Conservation (phyloP, 805 yeast species). For the Candida namnaoensis region DNA sequence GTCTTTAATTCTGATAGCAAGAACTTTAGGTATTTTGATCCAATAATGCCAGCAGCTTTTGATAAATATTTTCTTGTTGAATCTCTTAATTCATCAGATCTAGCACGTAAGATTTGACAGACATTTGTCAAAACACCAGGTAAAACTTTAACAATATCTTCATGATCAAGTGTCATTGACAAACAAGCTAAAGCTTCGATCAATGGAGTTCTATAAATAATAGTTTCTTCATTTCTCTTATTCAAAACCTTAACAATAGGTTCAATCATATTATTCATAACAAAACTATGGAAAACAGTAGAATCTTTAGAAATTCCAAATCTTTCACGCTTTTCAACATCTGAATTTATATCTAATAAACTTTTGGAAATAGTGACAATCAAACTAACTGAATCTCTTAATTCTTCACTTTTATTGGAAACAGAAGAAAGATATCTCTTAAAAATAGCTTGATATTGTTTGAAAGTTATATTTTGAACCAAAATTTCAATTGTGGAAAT, state of each 20-base stretch:
- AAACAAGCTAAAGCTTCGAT: constrained; percentile 73
- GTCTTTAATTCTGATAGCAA: constrained; percentile 69
- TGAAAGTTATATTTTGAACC: constrained; percentile 57
- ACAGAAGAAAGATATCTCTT: constrained; percentile 53
- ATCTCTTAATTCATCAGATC: constrained; percentile 84
- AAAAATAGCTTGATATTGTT: constrained; percentile 69
- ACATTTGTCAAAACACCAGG: constrained; percentile 80
- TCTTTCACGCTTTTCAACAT: constrained; percentile 8
- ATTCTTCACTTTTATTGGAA: constrained; percentile 34
- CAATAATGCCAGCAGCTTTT: constrained; percentile 54
- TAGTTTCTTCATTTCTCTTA: constrained; percentile 70
- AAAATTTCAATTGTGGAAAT: constrained; percentile 52
- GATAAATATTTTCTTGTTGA: constrained; percentile 71
- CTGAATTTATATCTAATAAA: constrained; percentile 21
- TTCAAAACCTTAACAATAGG: constrained; percentile 51
- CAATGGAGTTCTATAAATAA: constrained; percentile 65
- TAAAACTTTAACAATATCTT: constrained; percentile 45
- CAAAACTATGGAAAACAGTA: constrained; percentile 33
- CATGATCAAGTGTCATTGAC: constrained; percentile 51
- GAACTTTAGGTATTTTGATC: constrained; percentile 65
- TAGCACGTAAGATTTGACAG: constrained; percentile 83
- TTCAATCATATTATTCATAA: constrained; percentile 52
- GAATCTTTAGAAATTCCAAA: constrained; percentile 27
- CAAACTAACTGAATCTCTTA: constrained; percentile 51
- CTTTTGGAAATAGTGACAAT: constrained; percentile 50